These are phyloP conservation scores for Melocanna baccifera DNA, from an alignment of 176 grass and related monocot genomes.

Conservation along the genomic window DNA sequence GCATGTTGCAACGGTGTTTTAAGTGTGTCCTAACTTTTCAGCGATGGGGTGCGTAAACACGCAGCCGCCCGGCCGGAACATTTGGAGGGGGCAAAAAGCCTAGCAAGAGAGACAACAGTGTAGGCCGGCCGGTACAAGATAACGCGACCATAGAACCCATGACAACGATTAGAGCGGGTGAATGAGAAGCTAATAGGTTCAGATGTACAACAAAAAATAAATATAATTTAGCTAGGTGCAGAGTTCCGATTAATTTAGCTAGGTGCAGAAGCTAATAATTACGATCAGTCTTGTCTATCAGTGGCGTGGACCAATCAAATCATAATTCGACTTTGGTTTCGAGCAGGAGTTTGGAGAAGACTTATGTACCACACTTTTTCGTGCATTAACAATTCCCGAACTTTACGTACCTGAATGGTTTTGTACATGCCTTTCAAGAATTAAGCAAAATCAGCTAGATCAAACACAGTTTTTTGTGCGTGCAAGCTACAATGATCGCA, in stretches of 20 bases:
- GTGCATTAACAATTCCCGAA: neutral
- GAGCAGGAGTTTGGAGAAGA: neutral
- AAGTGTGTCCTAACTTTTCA: too few relatives aligned
- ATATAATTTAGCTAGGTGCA: too few relatives aligned
- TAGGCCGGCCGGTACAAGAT: neutral
- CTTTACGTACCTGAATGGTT: neutral
- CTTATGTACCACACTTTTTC: neutral
- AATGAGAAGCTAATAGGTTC: too few relatives aligned
- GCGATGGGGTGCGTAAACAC: too few relatives aligned
- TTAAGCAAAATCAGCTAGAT: neutral
- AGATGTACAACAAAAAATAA: too few relatives aligned
- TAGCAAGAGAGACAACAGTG: neutral
- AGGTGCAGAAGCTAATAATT: too few relatives aligned
- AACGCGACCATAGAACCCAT: too few relatives aligned
- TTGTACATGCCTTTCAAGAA: neutral
- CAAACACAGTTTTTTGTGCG: neutral
- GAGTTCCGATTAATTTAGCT: too few relatives aligned
- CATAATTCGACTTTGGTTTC: neutral
- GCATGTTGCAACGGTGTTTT: neutral
- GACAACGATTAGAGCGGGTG: too few relatives aligned
- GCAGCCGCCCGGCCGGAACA: neutral
- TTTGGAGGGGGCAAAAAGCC: neutral
- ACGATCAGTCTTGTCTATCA: neutral
- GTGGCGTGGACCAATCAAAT: neutral
- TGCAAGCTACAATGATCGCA: neutral